Percentiles rank a stretch among this genome's conserved stretches.
phyloP scores from a whole-genome alignment of 2,329 filamentous ascomycete genomes.

The Coleophoma crateriformis region DNA sequence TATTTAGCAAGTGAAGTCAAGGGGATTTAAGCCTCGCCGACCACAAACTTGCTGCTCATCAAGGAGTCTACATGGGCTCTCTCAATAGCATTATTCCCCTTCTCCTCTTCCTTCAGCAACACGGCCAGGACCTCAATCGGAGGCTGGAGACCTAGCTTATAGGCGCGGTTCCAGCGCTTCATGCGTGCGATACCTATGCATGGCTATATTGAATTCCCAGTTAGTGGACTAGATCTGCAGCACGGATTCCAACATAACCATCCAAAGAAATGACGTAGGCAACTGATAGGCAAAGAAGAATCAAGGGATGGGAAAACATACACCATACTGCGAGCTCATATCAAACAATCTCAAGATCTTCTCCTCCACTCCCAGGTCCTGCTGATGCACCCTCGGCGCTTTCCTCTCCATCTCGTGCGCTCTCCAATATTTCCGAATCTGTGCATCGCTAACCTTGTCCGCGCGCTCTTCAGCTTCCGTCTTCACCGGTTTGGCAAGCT shows the following conservation, averaged over 20 bases:
- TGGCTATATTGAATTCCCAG: conserved; percentile 49
- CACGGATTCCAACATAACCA: too few species aligned
- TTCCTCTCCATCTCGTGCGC: conserved; percentile 62
- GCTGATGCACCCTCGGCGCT: conserved; percentile 72
- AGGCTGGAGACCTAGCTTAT: conserved; percentile 76
- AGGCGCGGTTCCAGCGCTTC: conserved; percentile 83
- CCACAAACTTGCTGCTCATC: conserved; percentile 42
- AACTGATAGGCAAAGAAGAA: not conserved
- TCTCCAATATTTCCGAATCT: conserved; percentile 75
- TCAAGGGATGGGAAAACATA: conserved; percentile 42
- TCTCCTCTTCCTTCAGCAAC: conserved; percentile 64
- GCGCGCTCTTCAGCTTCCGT: conserved; percentile 52
- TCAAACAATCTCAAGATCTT: conserved; percentile 91
- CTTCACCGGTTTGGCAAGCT: conserved; percentile 29
- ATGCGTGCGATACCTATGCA: conserved; percentile 79
- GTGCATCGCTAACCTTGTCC: conserved; percentile 56
- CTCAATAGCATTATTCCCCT: conserved; percentile 48
- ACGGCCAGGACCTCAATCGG: conserved; percentile 89
- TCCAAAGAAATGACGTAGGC: not conserved
- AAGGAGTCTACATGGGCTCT: conserved; percentile 70
- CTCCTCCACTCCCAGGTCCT: conserved; percentile 66
- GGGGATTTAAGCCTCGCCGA: conserved; percentile 11
- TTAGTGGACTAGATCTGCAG: not conserved
- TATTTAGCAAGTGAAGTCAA: too few species aligned
- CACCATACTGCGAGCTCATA: conserved; percentile 84